Evolutionary conservation across 1,139 yeast genomes (phyloP).

Genomic region (Wickerhamomyces sp.): DNA sequence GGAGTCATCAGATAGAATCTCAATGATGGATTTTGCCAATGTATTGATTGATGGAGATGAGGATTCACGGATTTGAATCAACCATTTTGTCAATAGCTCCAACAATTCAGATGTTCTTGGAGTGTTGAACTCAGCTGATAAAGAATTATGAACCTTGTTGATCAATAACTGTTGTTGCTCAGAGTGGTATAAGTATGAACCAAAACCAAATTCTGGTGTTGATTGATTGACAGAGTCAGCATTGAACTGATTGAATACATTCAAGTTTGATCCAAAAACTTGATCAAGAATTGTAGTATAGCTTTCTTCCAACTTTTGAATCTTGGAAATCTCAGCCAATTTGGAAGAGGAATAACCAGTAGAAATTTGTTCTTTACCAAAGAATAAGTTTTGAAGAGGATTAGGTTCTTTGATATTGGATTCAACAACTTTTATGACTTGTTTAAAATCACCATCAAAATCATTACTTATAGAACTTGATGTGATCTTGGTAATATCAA

Average conservation of each 20-base stretch:
- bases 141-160: constrained; percentile 41
- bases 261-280: constrained; percentile 49
- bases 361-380: constrained; percentile 41
- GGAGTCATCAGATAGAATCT: constrained; percentile 23
- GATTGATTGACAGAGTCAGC: constrained; percentile 38
- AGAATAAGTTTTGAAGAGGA: constrained; percentile 61
- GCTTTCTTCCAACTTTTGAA: constrained; percentile 59
- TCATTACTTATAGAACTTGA: constrained; percentile 50
- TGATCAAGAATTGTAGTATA: constrained; percentile 74
- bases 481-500: constrained; percentile 44
- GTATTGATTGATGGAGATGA: constrained; percentile 50
- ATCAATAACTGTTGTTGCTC: constrained; percentile 47
- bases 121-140: constrained; percentile 45
- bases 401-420: constrained; percentile 46
- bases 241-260: constrained; percentile 55
- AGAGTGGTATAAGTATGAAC: constrained; percentile 58
- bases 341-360: constrained; percentile 11
- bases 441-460: constrained; percentile 44
- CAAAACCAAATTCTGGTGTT: constrained; percentile 85
- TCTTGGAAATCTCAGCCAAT: constrained; percentile 36
- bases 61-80: constrained; percentile 36
- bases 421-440: constrained; percentile 40
- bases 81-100: constrained; percentile 66
- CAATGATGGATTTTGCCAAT: constrained; percentile 59
- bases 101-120: constrained; percentile 45